Evolutionary conservation across 139 green algal genomes (phyloP).

Genomic region (Chloropicon primus): DNA sequence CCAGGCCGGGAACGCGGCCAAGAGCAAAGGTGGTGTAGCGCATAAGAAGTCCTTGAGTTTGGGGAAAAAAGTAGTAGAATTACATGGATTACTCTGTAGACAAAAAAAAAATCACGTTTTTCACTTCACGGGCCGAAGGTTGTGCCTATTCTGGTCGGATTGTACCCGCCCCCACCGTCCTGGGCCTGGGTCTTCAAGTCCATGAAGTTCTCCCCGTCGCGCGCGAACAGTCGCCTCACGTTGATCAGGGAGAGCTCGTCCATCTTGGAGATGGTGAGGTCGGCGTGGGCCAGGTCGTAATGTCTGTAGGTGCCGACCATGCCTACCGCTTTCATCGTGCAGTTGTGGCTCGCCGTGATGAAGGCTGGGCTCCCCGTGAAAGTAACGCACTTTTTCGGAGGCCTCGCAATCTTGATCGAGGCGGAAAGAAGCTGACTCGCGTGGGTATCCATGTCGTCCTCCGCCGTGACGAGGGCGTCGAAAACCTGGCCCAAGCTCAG

Average conservation of each 20-base stretch:
- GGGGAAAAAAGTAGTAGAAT: no score
- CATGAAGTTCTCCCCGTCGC: background rate
- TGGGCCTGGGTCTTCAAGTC: background rate
- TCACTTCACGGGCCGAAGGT: no score
- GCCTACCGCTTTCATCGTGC: constrained; percentile 64
- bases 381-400: constrained; percentile 67
- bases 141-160: no score
- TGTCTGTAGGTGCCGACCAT: constrained; percentile 37
- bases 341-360: constrained; percentile 80
- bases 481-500: constrained; percentile 48
- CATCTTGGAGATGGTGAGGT: constrained; percentile 58
- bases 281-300: constrained; percentile 52
- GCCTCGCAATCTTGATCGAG: constrained; percentile 59
- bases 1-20: no score
- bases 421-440: constrained; percentile 57
- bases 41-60: no score
- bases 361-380: constrained; percentile 49
- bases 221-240: constrained; percentile 51
- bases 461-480: constrained; percentile 38
- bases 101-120: no score
- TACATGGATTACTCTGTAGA: no score
- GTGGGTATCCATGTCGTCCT: constrained; percentile 75
- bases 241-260: constrained; percentile 72
- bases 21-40: no score
- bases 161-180: background rate